These are phyloP conservation scores for Nissolia schottii DNA, from an alignment of 306 rosid species.

Conservation along the genomic window DNA sequence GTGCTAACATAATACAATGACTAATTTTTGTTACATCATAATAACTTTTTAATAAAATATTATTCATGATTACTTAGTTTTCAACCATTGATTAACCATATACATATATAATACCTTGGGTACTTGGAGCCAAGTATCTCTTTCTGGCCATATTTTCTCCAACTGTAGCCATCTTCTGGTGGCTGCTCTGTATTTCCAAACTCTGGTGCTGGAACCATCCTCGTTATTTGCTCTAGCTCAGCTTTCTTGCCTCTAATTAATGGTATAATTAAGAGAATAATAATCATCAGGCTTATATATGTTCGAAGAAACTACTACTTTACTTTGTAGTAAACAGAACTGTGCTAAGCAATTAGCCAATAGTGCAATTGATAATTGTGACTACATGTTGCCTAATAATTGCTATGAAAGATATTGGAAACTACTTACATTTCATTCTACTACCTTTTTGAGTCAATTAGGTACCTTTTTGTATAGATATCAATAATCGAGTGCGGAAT, in stretches of 20 bases:
- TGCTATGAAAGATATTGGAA: conserved; percentile 6
- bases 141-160: conserved; percentile 88
- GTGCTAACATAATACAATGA: no score
- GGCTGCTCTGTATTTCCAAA: conserved; percentile 69
- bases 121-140: conserved; percentile 60
- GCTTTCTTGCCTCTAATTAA: conserved; percentile 31
- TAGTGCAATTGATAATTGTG: background rate
- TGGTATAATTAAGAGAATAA: background rate
- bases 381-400: background rate
- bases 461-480: background rate
- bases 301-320: background rate
- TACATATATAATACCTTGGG: no score
- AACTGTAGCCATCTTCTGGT: conserved; percentile 67
- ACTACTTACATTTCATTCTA: background rate
- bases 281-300: background rate
- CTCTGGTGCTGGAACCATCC: conserved; percentile 47
- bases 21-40: no score
- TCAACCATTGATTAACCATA: background rate
- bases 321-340: background rate
- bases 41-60: no score
- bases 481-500: background rate
- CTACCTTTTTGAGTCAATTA: background rate
- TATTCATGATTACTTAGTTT: background rate
- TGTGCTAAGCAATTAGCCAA: background rate
- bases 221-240: conserved; percentile 26